Conservation (phyloP, 805 yeast species). For the Candida quercuum region DNA sequence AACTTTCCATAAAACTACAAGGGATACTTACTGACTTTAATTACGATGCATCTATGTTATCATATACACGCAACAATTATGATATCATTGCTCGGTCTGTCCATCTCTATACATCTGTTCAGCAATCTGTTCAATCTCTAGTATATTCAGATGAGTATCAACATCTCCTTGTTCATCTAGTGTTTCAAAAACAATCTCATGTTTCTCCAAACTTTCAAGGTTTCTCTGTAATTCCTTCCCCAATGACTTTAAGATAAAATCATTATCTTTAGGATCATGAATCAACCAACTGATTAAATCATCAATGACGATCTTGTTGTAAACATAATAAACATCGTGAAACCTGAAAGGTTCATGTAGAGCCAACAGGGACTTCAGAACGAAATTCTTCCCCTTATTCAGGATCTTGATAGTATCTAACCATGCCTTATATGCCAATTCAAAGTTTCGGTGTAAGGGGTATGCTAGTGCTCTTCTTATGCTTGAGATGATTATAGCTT, state of each 20-base stretch:
- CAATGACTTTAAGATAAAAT: constrained; percentile 50
- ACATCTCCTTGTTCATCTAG: constrained; percentile 32
- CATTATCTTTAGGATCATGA: constrained; percentile 50
- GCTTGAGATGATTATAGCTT: constrained; percentile 53
- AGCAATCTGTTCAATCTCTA: constrained; percentile 55
- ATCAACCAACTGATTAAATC: constrained; percentile 76
- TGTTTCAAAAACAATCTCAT: constrained; percentile 54
- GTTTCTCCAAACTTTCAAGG: constrained; percentile 31
- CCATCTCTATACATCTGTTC: constrained; percentile 35
- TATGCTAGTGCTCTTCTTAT: constrained; percentile 69
- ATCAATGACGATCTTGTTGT: constrained; percentile 69
- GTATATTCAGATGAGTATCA: constrained; percentile 39
- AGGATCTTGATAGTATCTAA: constrained; percentile 63
- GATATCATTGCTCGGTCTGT: neutral
- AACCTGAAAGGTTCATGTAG: constrained; percentile 69
- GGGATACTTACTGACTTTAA: no score
- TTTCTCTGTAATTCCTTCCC: constrained; percentile 59
- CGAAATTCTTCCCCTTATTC: constrained; percentile 61
- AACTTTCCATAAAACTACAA: no score
- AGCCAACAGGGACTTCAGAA: constrained; percentile 55
- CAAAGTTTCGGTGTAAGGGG: constrained; percentile 75
- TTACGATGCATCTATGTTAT: no score
- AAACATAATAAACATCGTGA: constrained; percentile 82
- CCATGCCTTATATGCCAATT: constrained; percentile 60
- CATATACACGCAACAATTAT: no score